Conservation (phyloP, 306 rosid genomes). For the Corylus americana region DNA sequence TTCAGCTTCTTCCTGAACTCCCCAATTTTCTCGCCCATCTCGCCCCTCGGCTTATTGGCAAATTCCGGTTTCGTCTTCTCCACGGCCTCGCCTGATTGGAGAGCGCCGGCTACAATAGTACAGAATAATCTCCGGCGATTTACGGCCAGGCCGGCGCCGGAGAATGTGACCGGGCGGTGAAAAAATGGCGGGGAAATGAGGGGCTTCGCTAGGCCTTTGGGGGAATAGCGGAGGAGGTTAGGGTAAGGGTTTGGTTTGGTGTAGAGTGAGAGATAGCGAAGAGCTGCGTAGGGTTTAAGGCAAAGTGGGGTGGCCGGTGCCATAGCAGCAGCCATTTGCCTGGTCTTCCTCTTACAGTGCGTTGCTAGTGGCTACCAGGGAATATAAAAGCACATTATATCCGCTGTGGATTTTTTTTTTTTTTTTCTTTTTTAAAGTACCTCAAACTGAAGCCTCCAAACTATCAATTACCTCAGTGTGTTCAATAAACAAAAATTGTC, state of each 20-base stretch:
- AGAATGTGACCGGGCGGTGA: conserved; percentile 18
- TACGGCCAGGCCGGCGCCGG: conserved; percentile 2
- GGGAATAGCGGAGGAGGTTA: background rate
- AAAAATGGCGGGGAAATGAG: conserved; percentile 29
- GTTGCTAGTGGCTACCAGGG: background rate
- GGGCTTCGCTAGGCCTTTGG: background rate
- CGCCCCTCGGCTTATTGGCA: conserved; percentile 20
- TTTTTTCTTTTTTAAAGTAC: too few species aligned
- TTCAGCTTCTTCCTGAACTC: conserved; percentile 80
- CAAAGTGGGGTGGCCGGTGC: conserved; percentile 45
- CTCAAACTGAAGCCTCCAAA: too few species aligned
- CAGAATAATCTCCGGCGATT: conserved; percentile 41
- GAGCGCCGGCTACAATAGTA: conserved; percentile 39
- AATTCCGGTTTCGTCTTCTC: conserved; percentile 33
- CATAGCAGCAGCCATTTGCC: conserved; percentile 44
- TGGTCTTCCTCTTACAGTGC: background rate
- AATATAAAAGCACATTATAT: background rate
- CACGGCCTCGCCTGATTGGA: conserved; percentile 48
- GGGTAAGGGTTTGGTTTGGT: background rate
- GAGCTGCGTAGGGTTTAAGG: conserved; percentile 33
- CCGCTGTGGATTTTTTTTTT: background rate
- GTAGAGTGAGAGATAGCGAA: conserved; percentile 37
- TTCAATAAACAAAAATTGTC: too few species aligned
- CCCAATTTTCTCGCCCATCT: conserved; percentile 41
- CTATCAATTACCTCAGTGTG: too few species aligned